Conservation (phyloP, 23 red algal species). For the Gracilaria gracilis region DNA sequence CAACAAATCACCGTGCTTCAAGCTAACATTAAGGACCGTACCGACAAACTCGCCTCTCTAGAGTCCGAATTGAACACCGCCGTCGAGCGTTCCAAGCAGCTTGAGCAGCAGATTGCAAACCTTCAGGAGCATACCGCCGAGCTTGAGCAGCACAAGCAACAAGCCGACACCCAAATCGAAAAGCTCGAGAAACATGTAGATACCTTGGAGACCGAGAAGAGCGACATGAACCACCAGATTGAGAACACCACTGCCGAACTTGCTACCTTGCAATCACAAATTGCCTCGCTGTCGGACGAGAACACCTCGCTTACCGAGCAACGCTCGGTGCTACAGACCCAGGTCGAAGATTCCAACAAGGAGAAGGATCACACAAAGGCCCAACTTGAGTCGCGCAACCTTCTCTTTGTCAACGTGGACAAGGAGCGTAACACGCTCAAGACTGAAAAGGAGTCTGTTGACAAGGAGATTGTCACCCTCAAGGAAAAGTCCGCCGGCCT, state of each 20-base stretch:
- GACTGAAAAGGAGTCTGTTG: conserved; percentile 20
- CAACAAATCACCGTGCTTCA: conserved; percentile 1
- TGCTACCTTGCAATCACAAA: not conserved
- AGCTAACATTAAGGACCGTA: not conserved
- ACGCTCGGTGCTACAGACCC: conserved; percentile 7
- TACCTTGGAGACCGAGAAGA: conserved; percentile 11
- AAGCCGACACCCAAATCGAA: not conserved
- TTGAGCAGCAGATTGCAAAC: conserved; percentile 27
- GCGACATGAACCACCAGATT: conserved; percentile 17
- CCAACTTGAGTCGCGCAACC: conserved; percentile 42
- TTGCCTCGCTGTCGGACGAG: conserved; percentile 16
- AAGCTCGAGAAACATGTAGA: conserved; percentile 8
- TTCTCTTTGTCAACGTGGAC: conserved; percentile 28
- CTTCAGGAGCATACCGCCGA: not conserved
- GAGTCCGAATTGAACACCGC: conserved; percentile 17
- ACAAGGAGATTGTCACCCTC: conserved; percentile 17
- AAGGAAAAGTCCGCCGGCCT: not conserved
- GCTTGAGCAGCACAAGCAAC: not conserved
- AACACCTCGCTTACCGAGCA: not conserved
- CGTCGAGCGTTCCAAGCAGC: not conserved
- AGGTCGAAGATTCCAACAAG: conserved; percentile 9
- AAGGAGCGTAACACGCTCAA: conserved; percentile 39
- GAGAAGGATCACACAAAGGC: conserved; percentile 46
- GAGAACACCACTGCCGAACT: conserved; percentile 5
- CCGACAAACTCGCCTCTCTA: conserved; percentile 7